Conservation (phyloP, 768 basidiomycete genomes). For the Tricholoma hemisulphureum region DNA sequence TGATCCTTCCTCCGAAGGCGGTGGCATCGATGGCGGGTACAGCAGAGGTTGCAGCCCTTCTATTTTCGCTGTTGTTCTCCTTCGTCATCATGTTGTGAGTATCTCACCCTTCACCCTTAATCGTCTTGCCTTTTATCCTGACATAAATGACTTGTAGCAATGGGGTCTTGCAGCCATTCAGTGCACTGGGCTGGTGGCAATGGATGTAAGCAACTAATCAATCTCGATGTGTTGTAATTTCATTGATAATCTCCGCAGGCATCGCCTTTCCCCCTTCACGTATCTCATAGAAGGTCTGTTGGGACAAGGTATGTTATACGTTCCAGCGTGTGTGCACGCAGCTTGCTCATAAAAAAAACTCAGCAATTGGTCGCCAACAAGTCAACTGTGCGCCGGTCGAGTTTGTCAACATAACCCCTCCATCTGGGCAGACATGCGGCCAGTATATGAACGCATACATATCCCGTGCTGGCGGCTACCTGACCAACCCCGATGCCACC, state of each 20-base stretch:
- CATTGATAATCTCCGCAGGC: slow-evolving; percentile 10
- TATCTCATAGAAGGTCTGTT: slow-evolving; percentile 52
- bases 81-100: slow-evolving; percentile 39
- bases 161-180: slow-evolving; percentile 66
- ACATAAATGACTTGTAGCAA: slow-evolving; percentile 37
- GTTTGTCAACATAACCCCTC: slow-evolving; percentile 57
- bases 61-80: slow-evolving; percentile 59
- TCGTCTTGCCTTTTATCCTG: slow-evolving; percentile 48
- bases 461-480: slow-evolving; percentile 50
- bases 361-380: slow-evolving; percentile 49
- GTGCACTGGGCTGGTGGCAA: slow-evolving; percentile 62
- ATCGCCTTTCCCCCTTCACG: slow-evolving; percentile 48
- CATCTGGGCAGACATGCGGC: slow-evolving; percentile 55
- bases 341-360: slow-evolving; percentile 18
- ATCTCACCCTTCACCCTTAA: too few relatives aligned
- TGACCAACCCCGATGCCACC: slow-evolving; percentile 52
- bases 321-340: slow-evolving; percentile 28
- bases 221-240: neutral
- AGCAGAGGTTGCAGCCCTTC: slow-evolving; percentile 55
- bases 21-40: slow-evolving; percentile 61
- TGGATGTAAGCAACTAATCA: slow-evolving; percentile 54
- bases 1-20: slow-evolving; percentile 22
- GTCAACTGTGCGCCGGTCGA: slow-evolving; percentile 62
- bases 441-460: slow-evolving; percentile 56
- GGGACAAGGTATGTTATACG: slow-evolving; percentile 39